Percentiles rank a stretch among this genome's conserved stretches.
Conservation (phyloP, 2,329 filamentous ascomycete genomes). For the Fusarium avenaceum region DNA sequence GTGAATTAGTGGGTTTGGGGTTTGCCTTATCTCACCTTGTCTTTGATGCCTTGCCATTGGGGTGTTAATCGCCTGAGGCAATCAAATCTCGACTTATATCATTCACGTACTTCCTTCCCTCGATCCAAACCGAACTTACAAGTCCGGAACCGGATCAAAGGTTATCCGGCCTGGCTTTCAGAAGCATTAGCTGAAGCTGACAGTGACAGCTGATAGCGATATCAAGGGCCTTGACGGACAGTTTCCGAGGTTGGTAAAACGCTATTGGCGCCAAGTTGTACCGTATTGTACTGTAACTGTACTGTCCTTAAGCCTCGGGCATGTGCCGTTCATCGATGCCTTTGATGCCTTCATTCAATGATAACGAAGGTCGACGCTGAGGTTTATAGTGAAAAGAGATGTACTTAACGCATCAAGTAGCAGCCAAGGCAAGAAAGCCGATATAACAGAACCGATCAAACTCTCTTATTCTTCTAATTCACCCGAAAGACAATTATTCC, state of each 20-base stretch:
- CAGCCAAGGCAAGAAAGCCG: not conserved
- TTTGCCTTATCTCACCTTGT: not conserved
- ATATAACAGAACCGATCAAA: not conserved
- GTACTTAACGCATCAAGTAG: not conserved
- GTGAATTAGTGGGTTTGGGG: too few species aligned
- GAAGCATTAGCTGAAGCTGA: not conserved
- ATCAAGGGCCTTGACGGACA: conserved; percentile 26
- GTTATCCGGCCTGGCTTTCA: conserved; percentile 23
- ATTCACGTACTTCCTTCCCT: conserved; percentile 5
- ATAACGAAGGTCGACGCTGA: conserved; percentile 1
- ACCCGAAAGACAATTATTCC: conserved; percentile 13
- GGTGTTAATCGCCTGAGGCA: conserved; percentile 6
- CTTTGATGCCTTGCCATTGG: conserved; percentile 8
- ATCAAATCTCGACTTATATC: conserved; percentile 14
- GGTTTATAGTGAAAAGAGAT: not conserved
- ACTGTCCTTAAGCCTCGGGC: conserved; percentile 24
- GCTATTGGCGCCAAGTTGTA: too few species aligned
- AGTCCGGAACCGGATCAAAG: conserved; percentile 34
- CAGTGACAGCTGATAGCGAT: conserved; percentile 1
- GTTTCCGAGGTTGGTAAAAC: conserved; percentile 27
- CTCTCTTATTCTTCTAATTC: not conserved
- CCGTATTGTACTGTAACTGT: not conserved
- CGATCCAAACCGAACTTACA: not conserved
- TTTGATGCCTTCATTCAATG: conserved; percentile 2
- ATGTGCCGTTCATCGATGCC: conserved; percentile 31